Evolutionary conservation across 768 basidiomycete species (phyloP), one percentile per base, ranked within the genome.

Genomic region (Tricholoma flavovirens): DNA sequence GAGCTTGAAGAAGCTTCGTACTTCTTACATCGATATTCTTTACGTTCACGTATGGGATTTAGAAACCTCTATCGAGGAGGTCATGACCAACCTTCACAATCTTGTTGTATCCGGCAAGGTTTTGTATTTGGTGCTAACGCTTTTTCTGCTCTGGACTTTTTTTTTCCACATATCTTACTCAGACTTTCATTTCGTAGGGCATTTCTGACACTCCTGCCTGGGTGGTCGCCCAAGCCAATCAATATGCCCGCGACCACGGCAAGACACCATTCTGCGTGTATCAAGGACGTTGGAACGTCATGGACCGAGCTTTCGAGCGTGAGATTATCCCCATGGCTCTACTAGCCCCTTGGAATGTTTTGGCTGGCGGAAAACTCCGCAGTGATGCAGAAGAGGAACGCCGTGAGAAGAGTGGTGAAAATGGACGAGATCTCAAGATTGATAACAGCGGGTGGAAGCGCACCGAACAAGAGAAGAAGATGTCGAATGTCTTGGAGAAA

Each of bases 41-140:
- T 79, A 78, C 60, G 51, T 77, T 3, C 75, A 79, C 55, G 76
- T 70, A 69, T 81, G 81, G 81, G 82, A 84, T 61, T 82, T 70
- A 57, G 66, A 72, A 12, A 81, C 79, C 9, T 70, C 71, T 14
- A 71, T 85, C 48, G 76, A 79, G 59, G 84, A 87, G 66, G 66
- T 84, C 29, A 83, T 86, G 81, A 72, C 76, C 48, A 66, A 71
- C 4, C 67, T 87, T 5, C 79, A 86, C 60, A 71, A 71, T 19
- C 73, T 85, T 36, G 78, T 85, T 48, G 64, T 67, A 7, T 62
- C 69, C 21, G 76, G 83, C 15, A 84, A 83, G 62, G 80, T 83
- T 15, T 63, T 79, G 4, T 79, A 79, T 60, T 65, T 72, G 11
- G 72, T 72, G n/a, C n/a, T n/a, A 59, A 56, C 66, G 43, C 33